phyloP scores from a whole-genome alignment of 2,329 filamentous ascomycete genomes.

The Colletotrichum spinosum region DNA sequence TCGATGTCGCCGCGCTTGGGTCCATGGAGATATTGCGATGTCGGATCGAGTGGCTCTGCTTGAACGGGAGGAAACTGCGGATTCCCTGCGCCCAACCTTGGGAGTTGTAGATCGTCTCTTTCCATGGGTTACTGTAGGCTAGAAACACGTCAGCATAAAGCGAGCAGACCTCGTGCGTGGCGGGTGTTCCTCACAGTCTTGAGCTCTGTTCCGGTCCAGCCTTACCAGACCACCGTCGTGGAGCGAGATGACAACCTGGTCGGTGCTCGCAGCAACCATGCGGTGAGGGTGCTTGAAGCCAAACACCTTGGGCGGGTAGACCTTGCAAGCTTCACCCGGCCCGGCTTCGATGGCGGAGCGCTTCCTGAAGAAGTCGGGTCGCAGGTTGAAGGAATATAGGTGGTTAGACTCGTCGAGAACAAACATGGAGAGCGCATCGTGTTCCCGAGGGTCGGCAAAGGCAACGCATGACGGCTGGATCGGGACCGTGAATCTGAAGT shows the following conservation, averaged over 20 bases:
- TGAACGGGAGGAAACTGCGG: conserved; percentile 74
- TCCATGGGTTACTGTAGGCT: conserved; percentile 64
- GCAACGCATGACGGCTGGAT: conserved; percentile 84
- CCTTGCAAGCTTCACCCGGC: conserved; percentile 81
- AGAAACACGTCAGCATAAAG: conserved; percentile 38
- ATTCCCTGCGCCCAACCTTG: conserved; percentile 78
- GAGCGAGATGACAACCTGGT: conserved; percentile 83
- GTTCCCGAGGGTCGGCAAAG: conserved; percentile 82
- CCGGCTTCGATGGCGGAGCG: conserved; percentile 77
- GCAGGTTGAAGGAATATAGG: conserved; percentile 85
- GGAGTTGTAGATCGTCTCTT: conserved; percentile 78
- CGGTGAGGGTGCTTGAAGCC: conserved; percentile 84
- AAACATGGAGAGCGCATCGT: conserved; percentile 82
- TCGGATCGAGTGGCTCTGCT: conserved; percentile 71
- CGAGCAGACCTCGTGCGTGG: background rate
- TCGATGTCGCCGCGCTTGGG: conserved; percentile 73
- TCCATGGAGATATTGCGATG: conserved; percentile 76
- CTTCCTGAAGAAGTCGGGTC: conserved; percentile 83
- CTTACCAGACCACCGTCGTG: conserved; percentile 82
- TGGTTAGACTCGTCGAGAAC: conserved; percentile 83
- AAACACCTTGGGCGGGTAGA: conserved; percentile 78
- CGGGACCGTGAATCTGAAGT: conserved; percentile 79
- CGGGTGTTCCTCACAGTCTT: conserved; percentile 55
- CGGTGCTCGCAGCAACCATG: conserved; percentile 77
- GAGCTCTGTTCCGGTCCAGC: conserved; percentile 69